Conservation (phyloP, 2,329 filamentous ascomycete genomes). For the Cercospora janseana region DNA sequence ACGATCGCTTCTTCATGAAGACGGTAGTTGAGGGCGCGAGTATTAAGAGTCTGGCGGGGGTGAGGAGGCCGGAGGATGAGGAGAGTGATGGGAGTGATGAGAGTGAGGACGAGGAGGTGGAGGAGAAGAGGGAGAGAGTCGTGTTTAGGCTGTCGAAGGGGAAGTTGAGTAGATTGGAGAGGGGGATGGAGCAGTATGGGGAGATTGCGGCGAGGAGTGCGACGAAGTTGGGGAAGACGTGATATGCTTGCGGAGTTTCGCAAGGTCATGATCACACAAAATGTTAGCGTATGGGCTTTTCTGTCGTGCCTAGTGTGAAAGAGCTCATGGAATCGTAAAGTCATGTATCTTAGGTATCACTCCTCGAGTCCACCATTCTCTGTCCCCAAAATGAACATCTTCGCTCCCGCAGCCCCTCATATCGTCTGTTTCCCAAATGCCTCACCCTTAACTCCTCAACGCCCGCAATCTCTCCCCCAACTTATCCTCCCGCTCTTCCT, state of each 20-base stretch:
- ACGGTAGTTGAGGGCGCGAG: slow-evolving; percentile 65
- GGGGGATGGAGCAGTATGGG: slow-evolving; percentile 27
- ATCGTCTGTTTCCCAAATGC: too few species aligned
- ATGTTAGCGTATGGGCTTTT: too few species aligned
- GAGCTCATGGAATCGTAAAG: slow-evolving; percentile 3
- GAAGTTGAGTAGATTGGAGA: slow-evolving; percentile 18
- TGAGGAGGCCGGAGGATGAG: slow-evolving; percentile 28
- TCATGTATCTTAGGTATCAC: slow-evolving; percentile 7
- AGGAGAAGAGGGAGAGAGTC: slow-evolving; percentile 12
- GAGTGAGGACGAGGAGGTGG: slow-evolving; percentile 24
- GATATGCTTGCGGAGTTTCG: background rate
- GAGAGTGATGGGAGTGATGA: slow-evolving; percentile 13
- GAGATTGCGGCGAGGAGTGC: slow-evolving; percentile 24
- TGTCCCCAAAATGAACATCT: background rate
- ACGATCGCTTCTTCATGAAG: slow-evolving; percentile 78
- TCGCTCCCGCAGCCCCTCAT: background rate
- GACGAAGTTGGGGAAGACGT: slow-evolving; percentile 23
- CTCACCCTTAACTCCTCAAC: slow-evolving; percentile 46
- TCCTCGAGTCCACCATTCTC: background rate
- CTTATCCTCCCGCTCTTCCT: slow-evolving; percentile 75
- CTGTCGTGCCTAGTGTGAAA: background rate
- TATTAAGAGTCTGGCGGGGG: slow-evolving; percentile 19
- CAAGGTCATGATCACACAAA: background rate
- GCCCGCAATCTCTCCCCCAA: slow-evolving; percentile 60
- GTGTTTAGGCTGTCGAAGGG: slow-evolving; percentile 25